phyloP scores from a whole-genome alignment of 805 yeast species.

The Suhomyces sp. region DNA sequence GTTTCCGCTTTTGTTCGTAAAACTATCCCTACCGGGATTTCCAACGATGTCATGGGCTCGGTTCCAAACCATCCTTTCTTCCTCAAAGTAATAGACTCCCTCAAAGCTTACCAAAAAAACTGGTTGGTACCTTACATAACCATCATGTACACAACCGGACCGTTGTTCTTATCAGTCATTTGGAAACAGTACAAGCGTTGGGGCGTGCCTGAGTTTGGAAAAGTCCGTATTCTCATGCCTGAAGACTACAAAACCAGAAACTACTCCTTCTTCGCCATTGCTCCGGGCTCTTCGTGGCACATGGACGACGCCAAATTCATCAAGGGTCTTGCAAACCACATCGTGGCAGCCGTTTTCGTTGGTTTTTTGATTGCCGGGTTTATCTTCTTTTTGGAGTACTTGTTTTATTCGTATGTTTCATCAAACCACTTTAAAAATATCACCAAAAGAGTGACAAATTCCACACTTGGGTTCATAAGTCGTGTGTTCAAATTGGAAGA shows the following conservation, averaged over 20 bases:
- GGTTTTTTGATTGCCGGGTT: constrained; percentile 60
- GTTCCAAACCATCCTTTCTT: constrained; percentile 87
- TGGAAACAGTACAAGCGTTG: constrained; percentile 86
- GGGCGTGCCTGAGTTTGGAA: constrained; percentile 65
- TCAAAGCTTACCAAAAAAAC: constrained; percentile 58
- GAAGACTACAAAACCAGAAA: constrained; percentile 61
- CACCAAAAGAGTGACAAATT: constrained; percentile 8
- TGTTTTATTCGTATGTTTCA: constrained; percentile 36
- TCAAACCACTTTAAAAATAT: constrained; percentile 27
- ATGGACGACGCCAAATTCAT: constrained; percentile 79
- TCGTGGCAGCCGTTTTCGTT: constrained; percentile 63
- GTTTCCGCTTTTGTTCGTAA: constrained; percentile 85
- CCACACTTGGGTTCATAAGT: background rate
- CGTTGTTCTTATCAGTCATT: constrained; percentile 77
- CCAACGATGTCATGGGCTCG: constrained; percentile 91
- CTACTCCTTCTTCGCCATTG: constrained; percentile 66
- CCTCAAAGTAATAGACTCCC: constrained; percentile 60
- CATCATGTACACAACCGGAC: constrained; percentile 92
- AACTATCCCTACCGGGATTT: constrained; percentile 86
- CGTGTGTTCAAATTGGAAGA: background rate
- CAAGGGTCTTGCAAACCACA: constrained; percentile 70
- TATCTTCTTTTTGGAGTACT: constrained; percentile 37
- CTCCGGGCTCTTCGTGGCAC: constrained; percentile 92
- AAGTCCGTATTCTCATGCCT: constrained; percentile 69
- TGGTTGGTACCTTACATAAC: constrained; percentile 88